Percentiles rank a stretch among this genome's conserved stretches.
Evolutionary conservation across 2,329 filamentous ascomycete species (phyloP).

Genomic region (Claviceps pusilla): DNA sequence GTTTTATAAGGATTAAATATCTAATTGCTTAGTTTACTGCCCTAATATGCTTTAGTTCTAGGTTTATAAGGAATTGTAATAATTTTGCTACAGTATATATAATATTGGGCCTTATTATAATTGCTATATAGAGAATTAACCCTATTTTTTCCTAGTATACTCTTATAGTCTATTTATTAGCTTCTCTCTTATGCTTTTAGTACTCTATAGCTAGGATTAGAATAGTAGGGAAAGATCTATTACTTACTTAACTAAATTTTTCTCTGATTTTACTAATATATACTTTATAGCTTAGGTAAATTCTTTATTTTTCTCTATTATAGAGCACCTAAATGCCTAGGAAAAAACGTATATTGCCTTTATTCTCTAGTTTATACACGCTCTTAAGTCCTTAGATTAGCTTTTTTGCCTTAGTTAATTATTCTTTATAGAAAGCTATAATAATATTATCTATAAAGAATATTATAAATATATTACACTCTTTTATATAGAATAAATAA

Average conservation of each 20-base stretch:
- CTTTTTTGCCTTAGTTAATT: background rate
- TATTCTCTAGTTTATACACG: background rate
- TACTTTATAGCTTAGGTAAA: background rate
- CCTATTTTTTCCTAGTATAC: background rate
- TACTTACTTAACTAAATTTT: background rate
- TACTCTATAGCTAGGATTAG: background rate
- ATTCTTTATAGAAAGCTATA: background rate
- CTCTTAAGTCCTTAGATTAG: background rate
- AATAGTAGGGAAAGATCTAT: background rate
- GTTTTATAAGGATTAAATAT: background rate
- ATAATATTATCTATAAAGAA: background rate
- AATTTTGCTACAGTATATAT: background rate
- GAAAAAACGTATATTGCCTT: background rate
- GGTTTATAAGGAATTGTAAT: background rate
- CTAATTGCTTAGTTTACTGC: background rate
- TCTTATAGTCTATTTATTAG: background rate
- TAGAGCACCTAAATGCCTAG: background rate
- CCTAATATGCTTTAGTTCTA: background rate
- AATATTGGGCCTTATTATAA: background rate
- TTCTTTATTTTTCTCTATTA: background rate
- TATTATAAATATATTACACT: background rate
- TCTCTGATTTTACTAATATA: background rate
- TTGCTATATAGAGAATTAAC: background rate
- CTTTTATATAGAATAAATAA: background rate
- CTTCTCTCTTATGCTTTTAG: background rate